Percentiles rank a stretch among this genome's conserved stretches.
Conservation (phyloP, 805 yeast genomes). For the Millerozyma miso region DNA sequence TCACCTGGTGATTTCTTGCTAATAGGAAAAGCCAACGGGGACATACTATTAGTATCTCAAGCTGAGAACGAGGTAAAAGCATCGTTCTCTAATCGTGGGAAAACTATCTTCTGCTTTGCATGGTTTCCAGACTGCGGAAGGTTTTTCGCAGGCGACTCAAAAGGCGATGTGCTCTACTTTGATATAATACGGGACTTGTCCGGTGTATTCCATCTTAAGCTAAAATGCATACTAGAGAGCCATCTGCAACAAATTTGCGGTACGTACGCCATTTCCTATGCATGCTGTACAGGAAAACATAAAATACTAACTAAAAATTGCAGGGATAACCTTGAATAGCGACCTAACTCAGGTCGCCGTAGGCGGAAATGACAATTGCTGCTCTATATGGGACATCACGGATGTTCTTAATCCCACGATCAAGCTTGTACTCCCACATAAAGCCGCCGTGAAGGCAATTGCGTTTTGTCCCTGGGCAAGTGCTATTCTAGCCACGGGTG, state of each 20-base stretch:
- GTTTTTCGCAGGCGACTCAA: constrained; percentile 64
- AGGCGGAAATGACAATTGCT: constrained; percentile 82
- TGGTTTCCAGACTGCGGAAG: constrained; percentile 49
- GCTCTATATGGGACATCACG: constrained; percentile 70
- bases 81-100: constrained; percentile 16
- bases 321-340: constrained; percentile 57
- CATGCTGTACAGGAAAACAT: neutral
- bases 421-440: constrained; percentile 54
- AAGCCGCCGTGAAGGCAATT: constrained; percentile 86
- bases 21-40: constrained; percentile 58
- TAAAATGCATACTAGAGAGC: constrained; percentile 16
- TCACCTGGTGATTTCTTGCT: constrained; percentile 45
- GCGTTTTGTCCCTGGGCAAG: constrained; percentile 91
- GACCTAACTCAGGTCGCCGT: constrained; percentile 59
- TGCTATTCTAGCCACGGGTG: constrained; percentile 81
- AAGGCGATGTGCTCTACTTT: constrained; percentile 52
- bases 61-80: constrained; percentile 12
- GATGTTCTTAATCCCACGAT: constrained; percentile 38
- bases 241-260: constrained; percentile 39
- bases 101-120: constrained; percentile 51
- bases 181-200: constrained; percentile 15
- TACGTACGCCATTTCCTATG: constrained; percentile 14
- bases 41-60: constrained; percentile 44
- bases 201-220: constrained; percentile 4
- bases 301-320: constrained; percentile 2